phyloP scores from a whole-genome alignment of 2,329 filamentous ascomycete genomes.

The Xylaria sp. region DNA sequence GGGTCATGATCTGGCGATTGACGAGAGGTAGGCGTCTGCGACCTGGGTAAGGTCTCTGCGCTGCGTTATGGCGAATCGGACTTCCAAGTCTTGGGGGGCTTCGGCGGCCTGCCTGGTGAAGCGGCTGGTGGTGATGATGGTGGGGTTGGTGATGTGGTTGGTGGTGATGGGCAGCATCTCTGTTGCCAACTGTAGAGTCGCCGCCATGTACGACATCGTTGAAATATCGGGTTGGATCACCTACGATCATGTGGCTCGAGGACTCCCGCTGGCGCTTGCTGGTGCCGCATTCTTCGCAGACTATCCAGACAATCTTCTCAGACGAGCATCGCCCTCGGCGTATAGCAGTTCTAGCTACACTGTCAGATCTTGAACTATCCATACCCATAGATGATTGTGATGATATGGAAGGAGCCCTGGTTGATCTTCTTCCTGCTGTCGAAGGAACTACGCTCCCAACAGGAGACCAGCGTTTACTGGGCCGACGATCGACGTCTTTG shows the following conservation, averaged over 20 bases:
- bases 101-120: slow-evolving; percentile 27
- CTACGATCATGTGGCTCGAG: slow-evolving; percentile 36
- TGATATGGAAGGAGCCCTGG: slow-evolving; percentile 43
- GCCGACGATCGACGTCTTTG: slow-evolving; percentile 40
- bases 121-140: slow-evolving; percentile 26
- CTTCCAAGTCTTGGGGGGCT: slow-evolving; percentile 33
- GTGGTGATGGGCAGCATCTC: slow-evolving; percentile 37
- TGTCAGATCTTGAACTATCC: slow-evolving; percentile 42
- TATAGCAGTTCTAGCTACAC: slow-evolving; percentile 42
- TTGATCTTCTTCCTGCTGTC: slow-evolving; percentile 39
- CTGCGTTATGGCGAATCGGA: slow-evolving; percentile 35
- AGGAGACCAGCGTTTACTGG: slow-evolving; percentile 50
- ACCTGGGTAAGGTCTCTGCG: slow-evolving; percentile 42
- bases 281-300: slow-evolving; percentile 50
- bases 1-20: slow-evolving; percentile 49
- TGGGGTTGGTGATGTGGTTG: slow-evolving; percentile 26
- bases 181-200: slow-evolving; percentile 16
- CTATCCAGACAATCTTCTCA: slow-evolving; percentile 49
- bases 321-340: slow-evolving; percentile 42
- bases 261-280: slow-evolving; percentile 45
- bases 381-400: slow-evolving; percentile 45
- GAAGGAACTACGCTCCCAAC: slow-evolving; percentile 43
- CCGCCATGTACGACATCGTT: slow-evolving; percentile 44
- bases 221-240: slow-evolving; percentile 50
- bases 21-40: slow-evolving; percentile 46